Evolutionary conservation across 2,329 filamentous ascomycete species (phyloP).

Genomic region (Cordyceps pruinosa): DNA sequence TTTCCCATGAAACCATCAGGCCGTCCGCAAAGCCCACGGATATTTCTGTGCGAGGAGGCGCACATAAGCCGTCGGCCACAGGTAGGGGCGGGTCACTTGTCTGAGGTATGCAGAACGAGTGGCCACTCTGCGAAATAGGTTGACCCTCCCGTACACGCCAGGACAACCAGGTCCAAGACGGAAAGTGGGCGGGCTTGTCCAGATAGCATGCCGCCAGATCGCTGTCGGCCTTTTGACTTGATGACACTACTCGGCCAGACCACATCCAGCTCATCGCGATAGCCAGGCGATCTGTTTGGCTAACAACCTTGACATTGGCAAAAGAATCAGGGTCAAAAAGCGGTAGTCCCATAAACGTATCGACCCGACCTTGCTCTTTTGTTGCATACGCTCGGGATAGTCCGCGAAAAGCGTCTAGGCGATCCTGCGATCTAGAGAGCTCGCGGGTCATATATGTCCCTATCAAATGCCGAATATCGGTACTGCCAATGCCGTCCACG

Average conservation of each 20-base stretch:
- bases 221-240: not conserved
- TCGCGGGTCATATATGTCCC: constrained; percentile 26
- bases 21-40: constrained; percentile 29
- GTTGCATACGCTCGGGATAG: constrained; percentile 24
- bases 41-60: constrained; percentile 27
- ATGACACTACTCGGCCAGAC: constrained; percentile 7
- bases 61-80: constrained; percentile 23
- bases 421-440: constrained; percentile 22
- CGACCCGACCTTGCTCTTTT: constrained; percentile 22
- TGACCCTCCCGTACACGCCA: constrained; percentile 25
- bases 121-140: constrained; percentile 8
- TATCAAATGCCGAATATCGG: constrained; percentile 24
- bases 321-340: constrained; percentile 29
- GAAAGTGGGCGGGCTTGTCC: constrained; percentile 19
- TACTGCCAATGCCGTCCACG: constrained; percentile 16
- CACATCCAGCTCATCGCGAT: constrained; percentile 29
- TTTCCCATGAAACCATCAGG: constrained; percentile 29
- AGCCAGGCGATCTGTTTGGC: constrained; percentile 29
- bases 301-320: constrained; percentile 20
- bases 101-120: constrained; percentile 25
- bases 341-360: constrained; percentile 27
- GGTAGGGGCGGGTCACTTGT: constrained; percentile 21
- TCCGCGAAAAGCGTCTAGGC: constrained; percentile 29
- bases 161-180: constrained; percentile 33
- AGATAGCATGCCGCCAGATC: constrained; percentile 14